A percentile compares a stretch with the other conserved stretches of the same genome.
Evolutionary conservation across 1,284 basidiomycete genomes (phyloP).

Genomic region (Moniliophthora roreri): DNA sequence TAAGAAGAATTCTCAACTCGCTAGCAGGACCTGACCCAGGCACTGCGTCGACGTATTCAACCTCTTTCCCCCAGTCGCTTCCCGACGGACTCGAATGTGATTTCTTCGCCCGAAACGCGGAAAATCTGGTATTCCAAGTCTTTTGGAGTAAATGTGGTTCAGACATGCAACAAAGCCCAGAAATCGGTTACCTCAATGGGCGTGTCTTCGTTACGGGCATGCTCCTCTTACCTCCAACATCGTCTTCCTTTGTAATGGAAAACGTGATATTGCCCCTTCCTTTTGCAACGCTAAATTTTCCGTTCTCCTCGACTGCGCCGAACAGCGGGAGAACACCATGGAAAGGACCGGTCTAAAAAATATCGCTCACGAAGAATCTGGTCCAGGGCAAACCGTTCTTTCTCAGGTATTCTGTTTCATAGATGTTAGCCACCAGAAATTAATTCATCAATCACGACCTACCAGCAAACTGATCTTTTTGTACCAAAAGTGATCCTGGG

Average conservation of each 20-base stretch:
- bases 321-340: background rate
- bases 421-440: background rate
- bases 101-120: conserved; percentile 27
- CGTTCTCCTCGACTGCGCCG: background rate
- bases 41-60: conserved; percentile 18
- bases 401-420: background rate
- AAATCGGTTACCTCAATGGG: background rate
- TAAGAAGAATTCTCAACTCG: background rate
- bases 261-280: no score
- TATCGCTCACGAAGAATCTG: conserved; percentile 2
- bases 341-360: conserved; percentile 1
- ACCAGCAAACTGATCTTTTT: conserved; percentile 18
- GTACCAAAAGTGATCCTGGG: background rate
- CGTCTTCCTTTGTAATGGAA: no score
- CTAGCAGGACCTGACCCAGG: background rate
- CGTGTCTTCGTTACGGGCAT: no score
- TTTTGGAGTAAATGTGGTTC: conserved; percentile 25
- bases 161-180: conserved; percentile 27
- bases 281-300: no score
- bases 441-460: background rate
- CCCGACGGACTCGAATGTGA: conserved; percentile 19
- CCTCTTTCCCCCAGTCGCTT: conserved; percentile 15
- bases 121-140: conserved; percentile 22
- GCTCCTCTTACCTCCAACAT: no score
- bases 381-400: background rate